Evolutionary conservation across 1,284 basidiomycete genomes (phyloP).

Genomic region (Tremellales sp.): DNA sequence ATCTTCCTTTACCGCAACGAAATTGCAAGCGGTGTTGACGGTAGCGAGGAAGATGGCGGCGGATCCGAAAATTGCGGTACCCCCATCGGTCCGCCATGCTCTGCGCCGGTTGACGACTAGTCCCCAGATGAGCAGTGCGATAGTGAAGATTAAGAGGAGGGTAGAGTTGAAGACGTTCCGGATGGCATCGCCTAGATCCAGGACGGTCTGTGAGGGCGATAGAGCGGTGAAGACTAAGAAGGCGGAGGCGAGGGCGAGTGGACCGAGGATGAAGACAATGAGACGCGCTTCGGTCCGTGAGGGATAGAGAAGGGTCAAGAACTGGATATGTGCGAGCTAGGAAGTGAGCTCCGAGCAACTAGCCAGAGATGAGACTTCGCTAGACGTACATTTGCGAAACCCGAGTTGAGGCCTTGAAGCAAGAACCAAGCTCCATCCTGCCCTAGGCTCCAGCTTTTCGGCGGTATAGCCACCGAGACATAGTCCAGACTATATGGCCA

Average conservation of each 20-base stretch:
- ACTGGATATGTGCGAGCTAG: constrained; percentile 72
- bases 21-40: constrained; percentile 74
- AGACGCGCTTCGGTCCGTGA: constrained; percentile 85
- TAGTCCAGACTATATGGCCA: constrained; percentile 98
- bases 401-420: constrained; percentile 80
- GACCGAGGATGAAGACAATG: constrained; percentile 81
- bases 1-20: constrained; percentile 77
- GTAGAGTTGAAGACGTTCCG: constrained; percentile 95
- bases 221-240: constrained; percentile 81
- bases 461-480: constrained; percentile 75
- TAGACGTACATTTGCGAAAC: constrained; percentile 69
- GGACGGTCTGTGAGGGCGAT: constrained; percentile 52
- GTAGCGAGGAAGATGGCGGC: constrained; percentile 74
- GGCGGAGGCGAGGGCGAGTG: constrained; percentile 79
- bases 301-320: constrained; percentile 91
- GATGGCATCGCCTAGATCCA: constrained; percentile 67
- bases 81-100: constrained; percentile 93
- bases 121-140: constrained; percentile 89
- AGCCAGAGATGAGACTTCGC: background rate
- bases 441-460: constrained; percentile 61
- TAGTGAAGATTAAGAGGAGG: constrained; percentile 86
- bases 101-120: constrained; percentile 80
- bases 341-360: background rate
- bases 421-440: constrained; percentile 78
- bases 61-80: constrained; percentile 87